Evolutionary conservation across 768 basidiomycete species (phyloP).

Genomic region (Leccinum variicolor): DNA sequence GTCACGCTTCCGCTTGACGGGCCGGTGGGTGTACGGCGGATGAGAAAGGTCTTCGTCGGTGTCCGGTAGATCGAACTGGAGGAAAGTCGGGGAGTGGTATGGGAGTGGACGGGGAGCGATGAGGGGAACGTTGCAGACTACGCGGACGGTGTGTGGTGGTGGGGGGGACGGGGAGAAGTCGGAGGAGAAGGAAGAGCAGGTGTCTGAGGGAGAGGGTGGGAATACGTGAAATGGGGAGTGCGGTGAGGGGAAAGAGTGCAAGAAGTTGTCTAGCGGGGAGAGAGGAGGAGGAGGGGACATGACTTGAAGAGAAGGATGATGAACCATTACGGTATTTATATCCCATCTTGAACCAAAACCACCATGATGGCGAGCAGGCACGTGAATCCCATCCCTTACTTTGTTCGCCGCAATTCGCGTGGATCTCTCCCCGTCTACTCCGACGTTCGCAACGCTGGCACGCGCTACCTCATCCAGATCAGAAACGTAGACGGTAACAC

Average conservation of each 20-base stretch:
- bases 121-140: conserved; percentile 66
- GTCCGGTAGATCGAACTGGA: conserved; percentile 66
- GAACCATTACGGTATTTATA: conserved; percentile 1
- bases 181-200: conserved; percentile 27
- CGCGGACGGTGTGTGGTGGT: conserved; percentile 35
- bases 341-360: neutral
- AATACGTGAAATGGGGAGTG: neutral
- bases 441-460: conserved; percentile 65
- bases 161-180: conserved; percentile 28
- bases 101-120: conserved; percentile 67
- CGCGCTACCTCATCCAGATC: conserved; percentile 54
- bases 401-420: conserved; percentile 61
- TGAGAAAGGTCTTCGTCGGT: conserved; percentile 67
- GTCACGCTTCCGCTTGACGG: conserved; percentile 53
- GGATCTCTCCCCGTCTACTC: conserved; percentile 75
- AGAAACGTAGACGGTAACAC: conserved; percentile 66
- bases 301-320: too few relatives aligned
- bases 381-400: conserved; percentile 40
- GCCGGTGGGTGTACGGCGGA: conserved; percentile 59
- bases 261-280: conserved; percentile 24
- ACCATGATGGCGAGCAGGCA: conserved; percentile 11
- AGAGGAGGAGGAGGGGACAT: conserved; percentile 1
- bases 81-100: conserved; percentile 65
- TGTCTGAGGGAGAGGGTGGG: conserved; percentile 43
- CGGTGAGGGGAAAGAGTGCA: neutral